phyloP scores from a whole-genome alignment of 108 stramenopile species.

The Cyclostephanos invisitatus region DNA sequence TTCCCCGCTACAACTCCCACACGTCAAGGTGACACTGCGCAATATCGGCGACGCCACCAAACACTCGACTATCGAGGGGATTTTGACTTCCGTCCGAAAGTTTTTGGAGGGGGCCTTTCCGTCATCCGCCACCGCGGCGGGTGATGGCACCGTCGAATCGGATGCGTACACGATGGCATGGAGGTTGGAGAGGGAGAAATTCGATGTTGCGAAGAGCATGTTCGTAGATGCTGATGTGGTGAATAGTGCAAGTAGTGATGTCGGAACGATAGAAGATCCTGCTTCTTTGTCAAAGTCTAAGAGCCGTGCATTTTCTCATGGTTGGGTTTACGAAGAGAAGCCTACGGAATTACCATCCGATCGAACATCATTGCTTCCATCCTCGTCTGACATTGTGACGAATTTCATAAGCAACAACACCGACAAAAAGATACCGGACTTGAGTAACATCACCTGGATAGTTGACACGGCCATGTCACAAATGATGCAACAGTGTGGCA shows the following conservation, averaged over 20 bases:
- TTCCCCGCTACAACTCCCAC: conserved; percentile 44
- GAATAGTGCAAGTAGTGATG: neutral
- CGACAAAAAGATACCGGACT: conserved; percentile 13
- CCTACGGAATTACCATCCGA: neutral
- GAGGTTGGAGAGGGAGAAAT: conserved; percentile 33
- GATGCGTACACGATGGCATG: conserved; percentile 39
- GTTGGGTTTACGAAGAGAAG: conserved; percentile 33
- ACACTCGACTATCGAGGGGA: conserved; percentile 18
- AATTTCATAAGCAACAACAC: conserved; percentile 14
- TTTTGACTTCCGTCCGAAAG: conserved; percentile 31
- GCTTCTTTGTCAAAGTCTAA: conserved; percentile 9
- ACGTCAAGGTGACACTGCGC: conserved; percentile 49
- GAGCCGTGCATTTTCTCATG: conserved; percentile 12
- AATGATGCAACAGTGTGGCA: conserved; percentile 46
- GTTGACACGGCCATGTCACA: conserved; percentile 41
- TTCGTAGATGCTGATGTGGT: conserved; percentile 15
- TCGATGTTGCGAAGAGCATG: conserved; percentile 33
- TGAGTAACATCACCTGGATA: conserved; percentile 11
- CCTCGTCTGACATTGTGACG: conserved; percentile 19
- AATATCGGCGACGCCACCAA: conserved; percentile 29
- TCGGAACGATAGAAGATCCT: neutral
- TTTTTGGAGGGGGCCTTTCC: conserved; percentile 44
- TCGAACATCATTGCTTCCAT: conserved; percentile 13
- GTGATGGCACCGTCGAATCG: conserved; percentile 5
- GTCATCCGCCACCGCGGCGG: conserved; percentile 6